These are phyloP conservation scores for Triticum urartu DNA, from an alignment of 176 grass and related monocot species.

Conservation along the genomic window DNA sequence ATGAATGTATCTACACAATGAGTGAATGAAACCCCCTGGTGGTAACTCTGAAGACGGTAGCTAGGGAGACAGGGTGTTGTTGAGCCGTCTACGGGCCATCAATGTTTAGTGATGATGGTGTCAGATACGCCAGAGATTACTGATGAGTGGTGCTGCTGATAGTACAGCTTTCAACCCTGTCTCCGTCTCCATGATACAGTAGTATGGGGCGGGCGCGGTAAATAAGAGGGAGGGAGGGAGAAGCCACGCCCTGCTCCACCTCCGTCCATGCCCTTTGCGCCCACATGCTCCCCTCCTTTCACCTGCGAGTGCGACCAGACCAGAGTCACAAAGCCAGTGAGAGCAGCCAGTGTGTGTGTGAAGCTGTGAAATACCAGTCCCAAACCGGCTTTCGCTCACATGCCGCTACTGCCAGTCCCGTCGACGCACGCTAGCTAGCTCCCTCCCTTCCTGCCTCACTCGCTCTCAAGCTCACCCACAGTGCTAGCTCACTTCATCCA, in stretches of 20 bases:
- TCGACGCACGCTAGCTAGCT: neutral
- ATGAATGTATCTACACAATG: neutral
- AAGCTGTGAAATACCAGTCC: neutral
- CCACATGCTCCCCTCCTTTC: slow-evolving; percentile 21
- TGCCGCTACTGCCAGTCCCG: neutral
- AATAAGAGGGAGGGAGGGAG: slow-evolving; percentile 24
- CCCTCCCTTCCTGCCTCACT: neutral
- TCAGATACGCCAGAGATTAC: slow-evolving; percentile 36
- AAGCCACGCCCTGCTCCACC: neutral
- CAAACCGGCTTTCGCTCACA: neutral
- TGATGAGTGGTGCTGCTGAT: neutral
- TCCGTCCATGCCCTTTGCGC: neutral
- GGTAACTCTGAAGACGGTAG: neutral
- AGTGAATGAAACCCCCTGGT: too few species aligned
- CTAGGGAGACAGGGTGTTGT: neutral
- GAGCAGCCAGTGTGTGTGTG: neutral
- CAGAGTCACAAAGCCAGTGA: neutral
- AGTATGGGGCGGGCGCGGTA: neutral
- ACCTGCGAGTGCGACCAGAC: neutral
- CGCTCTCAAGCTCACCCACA: neutral
- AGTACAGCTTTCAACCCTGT: neutral
- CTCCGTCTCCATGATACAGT: neutral
- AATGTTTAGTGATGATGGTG: slow-evolving; percentile 40
- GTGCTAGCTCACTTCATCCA: neutral
- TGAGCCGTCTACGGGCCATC: slow-evolving; percentile 22